Evolutionary conservation across 306 rosid genomes (phyloP), one percentile per base, ranked within the genome.

Genomic region (Coriaria nepalensis): DNA sequence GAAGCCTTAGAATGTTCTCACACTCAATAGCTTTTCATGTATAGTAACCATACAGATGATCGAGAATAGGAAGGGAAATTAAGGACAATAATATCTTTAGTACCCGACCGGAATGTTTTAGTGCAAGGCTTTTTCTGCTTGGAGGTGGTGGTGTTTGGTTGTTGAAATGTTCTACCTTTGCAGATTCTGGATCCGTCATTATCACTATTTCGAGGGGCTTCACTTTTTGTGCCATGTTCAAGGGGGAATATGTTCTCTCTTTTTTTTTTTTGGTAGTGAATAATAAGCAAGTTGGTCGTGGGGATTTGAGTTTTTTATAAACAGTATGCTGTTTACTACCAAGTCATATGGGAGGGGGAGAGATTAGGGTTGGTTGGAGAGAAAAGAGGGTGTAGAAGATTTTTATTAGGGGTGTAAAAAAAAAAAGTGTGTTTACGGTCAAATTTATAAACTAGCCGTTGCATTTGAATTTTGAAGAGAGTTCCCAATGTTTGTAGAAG

Each of bases 61-160:
- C 63, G 29, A 68, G 45, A 14, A 61, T 9, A 0, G 73, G 73
- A 33, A 68, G 55, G 6, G 73, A 61, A 4, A 68, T 6, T 44
- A 68, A 4, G 7, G 50, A 38, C 0, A 59, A 49, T n/a, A 60
- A 2, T 9, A 53, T 44, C 1, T 47, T 58, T 4, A 55, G 9
- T 9, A 45, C 4, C 12, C 46, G 53, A 6, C 13, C 61, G 37
- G 55, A 13, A 5, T 33, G 10, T 15, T 55, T 49, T 0, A 47
- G n/a, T 20, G 29, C 29, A 20, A 20, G 29, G 29, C 29, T 20
- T 20, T 20, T 20, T 20, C 3, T 20, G 29, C 29, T 20, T 3
- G 29, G 29, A 20, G 29, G 29, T 20, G 29, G 29, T 20, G 29
- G 29, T 1, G n/a, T n/a, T n/a, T n/a, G n/a, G n/a, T n/a, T n/a